phyloP scores from a whole-genome alignment of 768 basidiomycete genomes.

The Auriscalpium orientale region DNA sequence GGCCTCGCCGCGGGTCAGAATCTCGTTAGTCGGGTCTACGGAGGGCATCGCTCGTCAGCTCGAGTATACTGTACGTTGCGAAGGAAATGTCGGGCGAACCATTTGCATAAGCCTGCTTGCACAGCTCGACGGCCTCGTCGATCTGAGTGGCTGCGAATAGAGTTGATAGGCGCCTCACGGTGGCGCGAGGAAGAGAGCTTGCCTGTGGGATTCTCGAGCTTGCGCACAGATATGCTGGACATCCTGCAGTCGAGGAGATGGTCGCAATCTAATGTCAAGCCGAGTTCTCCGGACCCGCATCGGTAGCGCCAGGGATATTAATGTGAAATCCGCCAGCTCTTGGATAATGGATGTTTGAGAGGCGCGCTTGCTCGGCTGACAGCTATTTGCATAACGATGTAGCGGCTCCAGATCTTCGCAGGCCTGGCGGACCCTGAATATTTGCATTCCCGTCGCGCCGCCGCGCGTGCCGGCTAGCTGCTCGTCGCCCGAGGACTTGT shows the following conservation, averaged over 20 bases:
- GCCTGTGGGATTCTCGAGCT: background rate
- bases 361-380: too few relatives aligned
- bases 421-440: too few relatives aligned
- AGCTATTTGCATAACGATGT: too few relatives aligned
- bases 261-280: too few relatives aligned
- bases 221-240: background rate
- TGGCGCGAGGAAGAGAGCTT: background rate
- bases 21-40: background rate
- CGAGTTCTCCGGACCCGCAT: too few relatives aligned
- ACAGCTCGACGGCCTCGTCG: background rate
- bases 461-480: too few relatives aligned
- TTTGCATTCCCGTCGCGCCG: too few relatives aligned
- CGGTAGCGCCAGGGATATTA: slow-evolving; percentile 10
- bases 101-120: background rate
- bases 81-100: background rate
- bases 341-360: too few relatives aligned
- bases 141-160: background rate
- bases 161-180: background rate
- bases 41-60: background rate
- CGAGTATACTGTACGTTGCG: too few relatives aligned
- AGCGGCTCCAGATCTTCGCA: too few relatives aligned
- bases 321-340: slow-evolving; percentile 9
- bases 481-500: too few relatives aligned
- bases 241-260: background rate
- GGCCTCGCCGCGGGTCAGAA: background rate